A percentile compares a stretch with the other conserved stretches of the same genome.
phyloP scores from a whole-genome alignment of 768 basidiomycete species.

The Auricularia cornea region DNA sequence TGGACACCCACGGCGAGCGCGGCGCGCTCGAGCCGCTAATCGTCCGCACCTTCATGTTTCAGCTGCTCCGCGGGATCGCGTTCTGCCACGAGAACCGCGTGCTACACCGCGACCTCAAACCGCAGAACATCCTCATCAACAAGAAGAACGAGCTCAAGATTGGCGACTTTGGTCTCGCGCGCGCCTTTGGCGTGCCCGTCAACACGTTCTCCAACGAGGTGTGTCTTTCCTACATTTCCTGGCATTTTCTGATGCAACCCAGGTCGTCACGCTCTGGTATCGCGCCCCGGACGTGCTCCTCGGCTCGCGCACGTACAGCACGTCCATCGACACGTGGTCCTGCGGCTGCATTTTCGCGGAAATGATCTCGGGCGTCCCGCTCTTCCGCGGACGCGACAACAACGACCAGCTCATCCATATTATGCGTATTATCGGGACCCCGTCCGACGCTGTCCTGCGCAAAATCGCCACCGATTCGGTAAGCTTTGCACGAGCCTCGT shows the following conservation, averaged over 20 bases:
- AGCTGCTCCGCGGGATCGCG: conserved; percentile 91
- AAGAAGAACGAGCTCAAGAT: conserved; percentile 98
- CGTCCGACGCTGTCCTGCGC: conserved; percentile 75
- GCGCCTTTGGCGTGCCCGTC: conserved; percentile 97
- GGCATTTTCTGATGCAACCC: background rate
- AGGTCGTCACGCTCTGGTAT: conserved; percentile 99
- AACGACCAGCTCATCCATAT: conserved; percentile 95
- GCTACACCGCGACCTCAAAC: conserved; percentile 67
- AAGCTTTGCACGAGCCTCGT: conserved; percentile 22
- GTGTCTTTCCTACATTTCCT: conserved; percentile 11
- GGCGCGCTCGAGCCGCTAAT: conserved; percentile 81
- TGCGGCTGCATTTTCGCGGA: conserved; percentile 99
- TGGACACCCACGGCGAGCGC: conserved; percentile 96
- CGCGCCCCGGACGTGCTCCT: conserved; percentile 96
- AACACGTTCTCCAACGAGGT: conserved; percentile 99
- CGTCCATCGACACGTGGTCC: conserved; percentile 98
- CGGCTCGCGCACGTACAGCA: conserved; percentile 94
- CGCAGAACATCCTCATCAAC: conserved; percentile 60
- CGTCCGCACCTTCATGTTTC: conserved; percentile 94
- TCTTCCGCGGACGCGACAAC: conserved; percentile 95
- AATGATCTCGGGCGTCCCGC: conserved; percentile 95
- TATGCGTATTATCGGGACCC: conserved; percentile 94
- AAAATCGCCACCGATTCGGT: conserved; percentile 90
- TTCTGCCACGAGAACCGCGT: conserved; percentile 99
- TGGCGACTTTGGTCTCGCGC: conserved; percentile 94